phyloP scores from a whole-genome alignment of 2,329 filamentous ascomycete species.

The Davidsoniella eucalypti region DNA sequence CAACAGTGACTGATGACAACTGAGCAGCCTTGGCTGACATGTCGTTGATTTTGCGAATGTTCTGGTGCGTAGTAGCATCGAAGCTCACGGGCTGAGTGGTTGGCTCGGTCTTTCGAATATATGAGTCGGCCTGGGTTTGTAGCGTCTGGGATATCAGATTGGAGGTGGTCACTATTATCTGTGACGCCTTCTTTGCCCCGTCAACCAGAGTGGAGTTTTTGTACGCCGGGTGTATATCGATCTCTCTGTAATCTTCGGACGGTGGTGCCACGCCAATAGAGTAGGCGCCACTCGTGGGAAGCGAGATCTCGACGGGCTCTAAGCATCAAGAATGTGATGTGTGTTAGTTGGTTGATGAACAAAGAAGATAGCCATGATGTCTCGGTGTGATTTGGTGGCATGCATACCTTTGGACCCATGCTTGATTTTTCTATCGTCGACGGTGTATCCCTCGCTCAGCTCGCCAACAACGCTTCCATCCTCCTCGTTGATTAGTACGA shows the following conservation, averaged over 20 bases:
- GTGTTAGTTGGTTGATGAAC: neutral
- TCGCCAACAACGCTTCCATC: slow-evolving; percentile 92
- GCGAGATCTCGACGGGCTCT: slow-evolving; percentile 64
- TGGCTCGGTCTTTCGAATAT: slow-evolving; percentile 66
- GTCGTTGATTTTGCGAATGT: slow-evolving; percentile 78
- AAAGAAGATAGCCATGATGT: slow-evolving; percentile 10
- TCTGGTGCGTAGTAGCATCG: slow-evolving; percentile 64
- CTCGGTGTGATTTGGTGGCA: neutral
- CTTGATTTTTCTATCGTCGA: slow-evolving; percentile 59
- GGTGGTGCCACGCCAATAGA: slow-evolving; percentile 51
- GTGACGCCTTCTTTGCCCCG: slow-evolving; percentile 73
- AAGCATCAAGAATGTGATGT: neutral
- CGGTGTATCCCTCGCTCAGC: slow-evolving; percentile 63
- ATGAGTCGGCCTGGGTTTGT: slow-evolving; percentile 60
- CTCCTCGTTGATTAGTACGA: slow-evolving; percentile 89
- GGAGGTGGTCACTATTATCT: slow-evolving; percentile 79
- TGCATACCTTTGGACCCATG: slow-evolving; percentile 77
- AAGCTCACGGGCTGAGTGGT: slow-evolving; percentile 72
- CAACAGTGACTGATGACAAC: slow-evolving; percentile 72
- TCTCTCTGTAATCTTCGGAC: slow-evolving; percentile 53
- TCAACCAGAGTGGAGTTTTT: slow-evolving; percentile 73
- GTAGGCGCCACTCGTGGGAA: slow-evolving; percentile 49
- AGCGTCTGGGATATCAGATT: slow-evolving; percentile 63
- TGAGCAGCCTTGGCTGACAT: slow-evolving; percentile 65
- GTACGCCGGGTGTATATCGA: slow-evolving; percentile 80